Evolutionary conservation across 2,329 filamentous ascomycete species (phyloP), one percentile per base, ranked within the genome.

Genomic region (Botrytis fabae): DNA sequence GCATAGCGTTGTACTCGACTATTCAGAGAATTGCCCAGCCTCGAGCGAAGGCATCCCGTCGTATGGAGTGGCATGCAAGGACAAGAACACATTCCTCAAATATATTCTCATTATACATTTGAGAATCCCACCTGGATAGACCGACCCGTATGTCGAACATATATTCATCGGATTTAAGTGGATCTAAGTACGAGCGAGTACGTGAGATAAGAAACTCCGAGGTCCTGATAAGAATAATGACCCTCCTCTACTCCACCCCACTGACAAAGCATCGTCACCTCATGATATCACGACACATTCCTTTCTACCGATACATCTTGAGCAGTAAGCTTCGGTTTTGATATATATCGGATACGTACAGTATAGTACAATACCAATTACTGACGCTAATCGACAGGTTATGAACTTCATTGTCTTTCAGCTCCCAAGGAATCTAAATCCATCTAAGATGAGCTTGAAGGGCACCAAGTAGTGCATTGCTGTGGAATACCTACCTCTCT

Each of bases 251-350:
- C 59, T 38, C 35, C 59, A 61, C 59, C 59, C 35, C 59, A 61
- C 59, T 61, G 35, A 38, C 35, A 40, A 40, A 61, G 59, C 59
- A 57, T 18, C 51, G 4, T 38, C 38, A 38, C 48, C 35, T 61
- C 59, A 61, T 61, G 59, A 61, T 40, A 61, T 40, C 59, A 61
- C 59, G 9, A 61, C 59, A 61, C 59, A 18, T 61, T 35, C 60
- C 25, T 16, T 40, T 18, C 3, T 42, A 40, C 35, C 60, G 42
- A 62, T n/a, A 42, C 60, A 16, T 40, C 6, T 61, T 16, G 22
- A 16, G 7, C 25, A 28, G 60, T 20, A n/a, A 42, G 60, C 38
- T 42, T 63, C 25, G 42, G 12, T 20, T 40, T n/a, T 63, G 38
- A 9, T 63, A 28, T 28, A 42, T 42, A 2, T 63, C 25, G 5